Base-by-base conservation (phyloP, 495 filamentous ascomycete species). In the Talaromyces adpressus region DNA sequence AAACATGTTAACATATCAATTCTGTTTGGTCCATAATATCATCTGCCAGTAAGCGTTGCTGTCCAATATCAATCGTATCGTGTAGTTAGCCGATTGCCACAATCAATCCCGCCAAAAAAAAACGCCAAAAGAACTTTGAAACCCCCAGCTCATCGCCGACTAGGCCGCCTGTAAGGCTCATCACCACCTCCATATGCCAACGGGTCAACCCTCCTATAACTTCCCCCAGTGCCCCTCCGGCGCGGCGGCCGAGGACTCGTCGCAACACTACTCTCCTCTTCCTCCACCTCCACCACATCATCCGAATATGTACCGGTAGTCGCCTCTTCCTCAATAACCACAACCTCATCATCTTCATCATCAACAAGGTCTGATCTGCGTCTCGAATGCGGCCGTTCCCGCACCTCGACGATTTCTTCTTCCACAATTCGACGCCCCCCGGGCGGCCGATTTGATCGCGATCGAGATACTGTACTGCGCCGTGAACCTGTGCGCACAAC, bases 321-420 rank as follows among this genome's bases (percentile, higher is more conserved):
- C 66, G 76, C 76, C 63, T 77, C 75, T 64, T 78, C 76, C 64
- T 77, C 75, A 39, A 73, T 69, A n/a, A 75, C 74, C 62, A 77
- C 71, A n/a, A 77, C 73, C 51, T 73, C 69, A 51, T 74, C 73
- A 29, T 67, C 65, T 59, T 25, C 41, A 23, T 70, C 71, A 29
- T 41, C 36, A 16, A 41, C 14, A 41, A 73, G 70, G 29, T 69
- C 64, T 12, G 56, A 61, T 53, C 62, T 62, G 27, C 64, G 47
- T 12, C 62, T 61, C 32, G 66, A 67, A 25, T 67, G 54, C 59
- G 67, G 20, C 12, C 65, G 68, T 64, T 70, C 66, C 6, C 64
- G 66, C 61, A 69, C 71, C 45, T 71, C 72, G 2, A 72, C 51
- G 29, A 72, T 67, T 14, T 41, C 36, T 7, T 72, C 65, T 22